Evolutionary conservation across 2,329 filamentous ascomycete genomes (phyloP).

Genomic region (Sporothrix pseudoabietina): DNA sequence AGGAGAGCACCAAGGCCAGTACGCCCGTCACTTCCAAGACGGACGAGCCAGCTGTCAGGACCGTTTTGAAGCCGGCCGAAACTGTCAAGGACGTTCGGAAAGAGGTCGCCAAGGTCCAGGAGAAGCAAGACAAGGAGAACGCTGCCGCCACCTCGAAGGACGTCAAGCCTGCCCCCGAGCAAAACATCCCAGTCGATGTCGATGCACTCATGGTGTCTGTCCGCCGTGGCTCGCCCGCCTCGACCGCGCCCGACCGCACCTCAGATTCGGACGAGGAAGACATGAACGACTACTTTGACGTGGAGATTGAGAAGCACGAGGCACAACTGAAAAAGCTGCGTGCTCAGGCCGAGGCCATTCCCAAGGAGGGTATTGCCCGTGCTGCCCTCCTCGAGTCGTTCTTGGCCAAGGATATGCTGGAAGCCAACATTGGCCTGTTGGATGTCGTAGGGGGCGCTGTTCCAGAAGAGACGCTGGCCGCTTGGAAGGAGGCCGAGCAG

Average conservation of each 20-base stretch:
- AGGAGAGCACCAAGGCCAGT: not conserved
- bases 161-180: not conserved
- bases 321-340: slow-evolving; percentile 53
- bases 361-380: slow-evolving; percentile 49
- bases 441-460: slow-evolving; percentile 49
- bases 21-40: not conserved
- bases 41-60: not conserved
- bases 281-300: slow-evolving; percentile 59
- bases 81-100: slow-evolving; percentile 1
- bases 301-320: slow-evolving; percentile 56
- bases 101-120: not conserved
- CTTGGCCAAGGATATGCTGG: slow-evolving; percentile 52
- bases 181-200: slow-evolving; percentile 5
- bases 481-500: slow-evolving; percentile 34
- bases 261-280: slow-evolving; percentile 62
- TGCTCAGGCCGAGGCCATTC: slow-evolving; percentile 43
- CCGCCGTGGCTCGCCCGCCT: slow-evolving; percentile 5
- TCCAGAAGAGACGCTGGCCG: slow-evolving; percentile 41
- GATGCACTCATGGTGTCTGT: slow-evolving; percentile 31
- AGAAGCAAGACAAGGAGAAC: slow-evolving; percentile 10
- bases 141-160: not conserved
- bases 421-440: slow-evolving; percentile 48
- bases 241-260: slow-evolving; percentile 25
- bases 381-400: slow-evolving; percentile 52
- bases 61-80: not conserved